A percentile compares a stretch with the other conserved stretches of the same genome.
phyloP scores from a whole-genome alignment of 306 rosid genomes.

The Fragaria vesca region DNA sequence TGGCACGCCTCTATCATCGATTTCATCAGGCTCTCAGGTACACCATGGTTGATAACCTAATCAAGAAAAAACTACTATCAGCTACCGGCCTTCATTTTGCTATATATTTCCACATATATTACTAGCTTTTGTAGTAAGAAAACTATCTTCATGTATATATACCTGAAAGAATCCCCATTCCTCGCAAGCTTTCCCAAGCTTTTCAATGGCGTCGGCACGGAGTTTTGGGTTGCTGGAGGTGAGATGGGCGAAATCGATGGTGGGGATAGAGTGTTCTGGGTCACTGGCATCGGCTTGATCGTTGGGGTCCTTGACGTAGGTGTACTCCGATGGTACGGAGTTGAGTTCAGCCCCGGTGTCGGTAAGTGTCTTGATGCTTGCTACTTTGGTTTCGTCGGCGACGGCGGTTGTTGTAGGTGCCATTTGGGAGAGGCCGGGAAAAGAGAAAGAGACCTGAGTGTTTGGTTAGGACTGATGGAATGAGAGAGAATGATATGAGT shows the following conservation, averaged over 20 bases:
- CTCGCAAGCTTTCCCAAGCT: constrained; percentile 33
- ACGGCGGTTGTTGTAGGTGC: background rate
- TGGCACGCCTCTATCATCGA: constrained; percentile 30
- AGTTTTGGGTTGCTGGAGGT: constrained; percentile 13
- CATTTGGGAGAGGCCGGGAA: background rate
- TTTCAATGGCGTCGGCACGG: constrained; percentile 26
- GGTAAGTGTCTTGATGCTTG: constrained; percentile 42
- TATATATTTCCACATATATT: background rate
- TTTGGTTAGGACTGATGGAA: background rate
- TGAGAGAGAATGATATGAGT: background rate
- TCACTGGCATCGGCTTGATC: constrained; percentile 32
- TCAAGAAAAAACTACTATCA: background rate
- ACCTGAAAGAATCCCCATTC: constrained; percentile 39
- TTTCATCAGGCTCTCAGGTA: constrained; percentile 36
- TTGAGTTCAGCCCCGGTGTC: background rate
- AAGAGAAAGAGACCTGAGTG: background rate
- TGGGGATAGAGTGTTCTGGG: constrained; percentile 33
- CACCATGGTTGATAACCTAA: constrained; percentile 50
- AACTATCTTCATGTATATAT: no score
- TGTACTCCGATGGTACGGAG: constrained; percentile 39
- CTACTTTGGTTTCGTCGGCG: constrained; percentile 4
- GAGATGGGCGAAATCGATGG: constrained; percentile 35
- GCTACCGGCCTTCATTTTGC: background rate
- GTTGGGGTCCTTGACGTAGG: constrained; percentile 22
- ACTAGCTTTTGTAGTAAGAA: background rate